These are phyloP conservation scores for Penicillium janthinellum DNA, from an alignment of 2,329 filamentous ascomycete genomes.

Conservation along the genomic window DNA sequence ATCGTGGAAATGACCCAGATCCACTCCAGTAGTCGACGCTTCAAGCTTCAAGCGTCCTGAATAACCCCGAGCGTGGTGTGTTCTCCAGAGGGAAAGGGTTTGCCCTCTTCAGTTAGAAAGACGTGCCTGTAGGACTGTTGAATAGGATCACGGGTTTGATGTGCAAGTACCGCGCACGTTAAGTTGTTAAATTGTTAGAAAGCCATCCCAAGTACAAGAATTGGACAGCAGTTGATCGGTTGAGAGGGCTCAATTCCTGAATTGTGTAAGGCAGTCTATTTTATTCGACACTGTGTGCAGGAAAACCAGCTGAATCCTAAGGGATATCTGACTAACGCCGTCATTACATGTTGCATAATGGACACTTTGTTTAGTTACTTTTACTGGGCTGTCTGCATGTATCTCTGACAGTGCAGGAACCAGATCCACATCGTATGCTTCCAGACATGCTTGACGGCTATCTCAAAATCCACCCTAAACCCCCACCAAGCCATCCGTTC, in stretches of 20 bases:
- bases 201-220: not conserved
- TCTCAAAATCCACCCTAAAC: too few relatives aligned
- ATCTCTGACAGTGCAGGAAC: too few relatives aligned
- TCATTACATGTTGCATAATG: too few relatives aligned
- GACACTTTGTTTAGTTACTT: too few relatives aligned
- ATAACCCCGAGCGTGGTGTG: not conserved
- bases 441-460: too few relatives aligned
- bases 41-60: not conserved
- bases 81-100: not conserved
- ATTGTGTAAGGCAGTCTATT: not conserved
- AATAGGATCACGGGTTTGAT: not conserved
- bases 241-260: not conserved
- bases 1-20: not conserved
- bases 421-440: too few relatives aligned
- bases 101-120: not conserved
- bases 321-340: too few relatives aligned
- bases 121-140: not conserved
- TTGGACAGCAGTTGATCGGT: not conserved
- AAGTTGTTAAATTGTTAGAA: not conserved
- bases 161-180: not conserved
- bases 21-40: not conserved
- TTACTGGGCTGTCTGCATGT: too few relatives aligned
- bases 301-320: too few relatives aligned
- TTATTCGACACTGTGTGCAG: too few relatives aligned
- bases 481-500: too few relatives aligned